A percentile compares a stretch with the other conserved stretches of the same genome.
These are phyloP conservation scores for Sanghuangporus sanghuang DNA, from an alignment of 1,284 basidiomycete species.

Conservation along the genomic window DNA sequence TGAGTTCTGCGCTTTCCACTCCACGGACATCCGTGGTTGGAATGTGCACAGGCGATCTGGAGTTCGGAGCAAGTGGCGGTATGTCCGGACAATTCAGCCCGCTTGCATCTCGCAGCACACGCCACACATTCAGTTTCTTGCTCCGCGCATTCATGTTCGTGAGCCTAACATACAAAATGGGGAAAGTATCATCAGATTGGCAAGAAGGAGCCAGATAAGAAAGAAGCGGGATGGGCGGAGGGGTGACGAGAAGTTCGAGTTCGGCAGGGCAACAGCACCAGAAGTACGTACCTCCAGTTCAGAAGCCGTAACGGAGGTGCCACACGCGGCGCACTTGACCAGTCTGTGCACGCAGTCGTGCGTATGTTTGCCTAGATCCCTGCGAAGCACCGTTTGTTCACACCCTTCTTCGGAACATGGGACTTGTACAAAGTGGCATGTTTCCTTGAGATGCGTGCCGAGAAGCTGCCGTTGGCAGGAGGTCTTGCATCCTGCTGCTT, in stretches of 20 bases:
- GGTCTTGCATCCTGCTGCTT: conserved; percentile 52
- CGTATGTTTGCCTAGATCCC: conserved; percentile 37
- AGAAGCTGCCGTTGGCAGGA: conserved; percentile 71
- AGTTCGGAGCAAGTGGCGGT: conserved; percentile 33
- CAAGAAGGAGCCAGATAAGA: background rate
- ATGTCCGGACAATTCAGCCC: conserved; percentile 34
- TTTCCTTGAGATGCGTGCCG: conserved; percentile 52
- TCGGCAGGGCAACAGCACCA: background rate
- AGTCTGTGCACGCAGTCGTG: conserved; percentile 32
- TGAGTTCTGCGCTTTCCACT: conserved; percentile 40
- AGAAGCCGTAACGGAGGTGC: conserved; percentile 26
- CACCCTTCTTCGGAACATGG: conserved; percentile 48
- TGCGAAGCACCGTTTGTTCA: conserved; percentile 37
- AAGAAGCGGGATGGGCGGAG: background rate
- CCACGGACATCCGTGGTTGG: conserved; percentile 50
- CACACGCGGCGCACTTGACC: conserved; percentile 35
- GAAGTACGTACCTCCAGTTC: conserved; percentile 32
- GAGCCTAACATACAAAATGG: conserved; percentile 28
- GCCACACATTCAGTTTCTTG: conserved; percentile 32
- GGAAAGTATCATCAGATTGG: background rate
- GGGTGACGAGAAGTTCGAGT: background rate
- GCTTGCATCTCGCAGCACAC: conserved; percentile 34
- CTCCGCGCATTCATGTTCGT: conserved; percentile 34
- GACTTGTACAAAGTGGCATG: conserved; percentile 55
- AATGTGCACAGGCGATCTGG: conserved; percentile 44